phyloP scores from a whole-genome alignment of 257 asterid genomes.

The Thymus mandschuricus region DNA sequence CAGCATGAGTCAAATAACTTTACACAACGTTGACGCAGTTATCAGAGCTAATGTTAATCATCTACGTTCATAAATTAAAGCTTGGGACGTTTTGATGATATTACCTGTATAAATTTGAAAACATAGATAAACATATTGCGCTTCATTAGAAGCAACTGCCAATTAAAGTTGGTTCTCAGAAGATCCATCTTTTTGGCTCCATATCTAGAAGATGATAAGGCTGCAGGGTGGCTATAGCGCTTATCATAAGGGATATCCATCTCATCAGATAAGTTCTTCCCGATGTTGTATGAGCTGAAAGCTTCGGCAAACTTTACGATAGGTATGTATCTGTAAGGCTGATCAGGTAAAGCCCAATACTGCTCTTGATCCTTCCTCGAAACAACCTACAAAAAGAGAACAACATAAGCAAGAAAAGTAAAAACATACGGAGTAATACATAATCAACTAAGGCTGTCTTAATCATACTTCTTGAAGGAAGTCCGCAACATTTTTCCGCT shows the following conservation, averaged over 20 bases:
- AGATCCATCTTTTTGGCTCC: constrained; percentile 79
- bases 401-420: constrained; percentile 27
- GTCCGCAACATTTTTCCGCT: constrained; percentile 89
- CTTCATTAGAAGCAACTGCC: constrained; percentile 91
- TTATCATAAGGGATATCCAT: constrained; percentile 69
- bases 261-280: constrained; percentile 67
- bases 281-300: constrained; percentile 60
- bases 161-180: constrained; percentile 70
- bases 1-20: constrained; percentile 23
- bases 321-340: constrained; percentile 67
- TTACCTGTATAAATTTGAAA: constrained; percentile 90
- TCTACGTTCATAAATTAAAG: constrained; percentile 15
- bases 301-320: constrained; percentile 78
- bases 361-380: constrained; percentile 95
- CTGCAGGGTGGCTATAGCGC: constrained; percentile 92
- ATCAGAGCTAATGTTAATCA: background rate
- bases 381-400: constrained; percentile 54
- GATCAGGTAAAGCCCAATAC: constrained; percentile 75
- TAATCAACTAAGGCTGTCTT: constrained; percentile 22
- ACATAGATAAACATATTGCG: constrained; percentile 84
- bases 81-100: constrained; percentile 10
- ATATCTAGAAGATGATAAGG: constrained; percentile 72
- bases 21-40: background rate
- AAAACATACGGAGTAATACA: background rate
- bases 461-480: constrained; percentile 92